A percentile compares a stretch with the other conserved stretches of the same genome.
Conservation (phyloP, 805 yeast species). For the Lachancea meyersii region DNA sequence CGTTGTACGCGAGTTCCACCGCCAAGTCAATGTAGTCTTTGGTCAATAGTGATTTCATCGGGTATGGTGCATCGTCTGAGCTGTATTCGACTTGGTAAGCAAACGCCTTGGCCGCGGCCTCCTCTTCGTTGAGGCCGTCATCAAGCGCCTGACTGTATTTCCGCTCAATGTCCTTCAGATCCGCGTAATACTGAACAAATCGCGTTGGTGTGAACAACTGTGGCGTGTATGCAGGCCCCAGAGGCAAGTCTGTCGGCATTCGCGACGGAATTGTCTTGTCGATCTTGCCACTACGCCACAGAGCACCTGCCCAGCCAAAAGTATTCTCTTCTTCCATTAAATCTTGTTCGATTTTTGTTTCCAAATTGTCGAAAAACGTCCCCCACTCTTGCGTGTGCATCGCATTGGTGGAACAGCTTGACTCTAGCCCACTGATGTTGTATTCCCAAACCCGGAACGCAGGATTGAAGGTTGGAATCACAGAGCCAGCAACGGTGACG, state of each 20-base stretch:
- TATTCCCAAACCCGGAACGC: conserved; percentile 84
- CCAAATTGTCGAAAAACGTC: conserved; percentile 46
- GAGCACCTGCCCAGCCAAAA: not conserved
- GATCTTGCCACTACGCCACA: conserved; percentile 10
- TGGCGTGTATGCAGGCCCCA: conserved; percentile 73
- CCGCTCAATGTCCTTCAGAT: conserved; percentile 45
- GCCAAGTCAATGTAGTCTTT: conserved; percentile 58
- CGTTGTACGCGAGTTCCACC: conserved; percentile 44
- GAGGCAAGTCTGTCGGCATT: conserved; percentile 47
- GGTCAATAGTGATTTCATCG: conserved; percentile 50
- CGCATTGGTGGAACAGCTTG: conserved; percentile 11
- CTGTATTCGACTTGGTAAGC: conserved; percentile 60
- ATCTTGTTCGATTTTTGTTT: conserved; percentile 29
- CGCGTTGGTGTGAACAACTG: conserved; percentile 69
- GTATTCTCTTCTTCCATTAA: not conserved
- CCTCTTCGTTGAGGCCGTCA: conserved; percentile 56
- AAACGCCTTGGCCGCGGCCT: conserved; percentile 42
- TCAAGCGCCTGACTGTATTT: conserved; percentile 41
- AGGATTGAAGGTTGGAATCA: conserved; percentile 81
- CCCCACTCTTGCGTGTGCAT: conserved; percentile 47
- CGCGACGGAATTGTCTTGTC: conserved; percentile 60
- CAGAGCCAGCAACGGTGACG: conserved; percentile 64
- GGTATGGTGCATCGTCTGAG: conserved; percentile 55
- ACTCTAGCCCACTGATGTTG: conserved; percentile 53
- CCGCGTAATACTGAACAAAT: conserved; percentile 70